Evolutionary conservation across 495 filamentous ascomycete species (phyloP).

Genomic region (Parathielavia appendiculata): DNA sequence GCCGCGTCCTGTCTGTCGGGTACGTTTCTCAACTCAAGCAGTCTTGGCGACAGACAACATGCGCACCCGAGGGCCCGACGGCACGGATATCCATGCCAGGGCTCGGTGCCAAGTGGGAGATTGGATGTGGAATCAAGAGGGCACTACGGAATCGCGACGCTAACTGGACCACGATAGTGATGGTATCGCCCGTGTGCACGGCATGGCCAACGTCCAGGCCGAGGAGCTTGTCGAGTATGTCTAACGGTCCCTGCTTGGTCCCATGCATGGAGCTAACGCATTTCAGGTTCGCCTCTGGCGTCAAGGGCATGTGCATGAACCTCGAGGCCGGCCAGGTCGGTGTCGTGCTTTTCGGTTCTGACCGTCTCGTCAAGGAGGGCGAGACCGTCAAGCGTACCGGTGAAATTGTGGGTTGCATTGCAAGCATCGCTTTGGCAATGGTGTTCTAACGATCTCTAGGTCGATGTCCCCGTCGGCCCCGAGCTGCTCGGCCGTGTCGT

Average conservation of each 20-base stretch:
- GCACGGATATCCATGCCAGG: neutral
- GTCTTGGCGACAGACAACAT: conserved; percentile 22
- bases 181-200: conserved; percentile 99
- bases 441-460: conserved; percentile 47
- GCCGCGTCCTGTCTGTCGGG: conserved; percentile 98
- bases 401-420: conserved; percentile 74
- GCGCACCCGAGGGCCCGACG: conserved; percentile 9
- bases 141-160: conserved; percentile 22
- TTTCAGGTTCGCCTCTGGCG: conserved; percentile 91
- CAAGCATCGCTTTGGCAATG: neutral
- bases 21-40: conserved; percentile 52
- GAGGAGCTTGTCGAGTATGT: conserved; percentile 99
- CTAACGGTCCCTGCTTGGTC: neutral
- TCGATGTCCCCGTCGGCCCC: conserved; percentile 91
- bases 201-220: conserved; percentile 99
- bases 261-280: conserved; percentile 21
- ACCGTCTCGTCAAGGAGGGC: conserved; percentile 99
- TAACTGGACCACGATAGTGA: conserved; percentile 63
- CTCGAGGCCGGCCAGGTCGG: conserved; percentile 99
- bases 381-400: conserved; percentile 99
- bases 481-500: conserved; percentile 96
- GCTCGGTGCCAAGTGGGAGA: neutral
- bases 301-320: conserved; percentile 99
- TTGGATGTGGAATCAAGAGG: neutral
- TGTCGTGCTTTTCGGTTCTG: conserved; percentile 99